Evolutionary conservation across 805 yeast genomes (phyloP).

Genomic region (Wickerhamomyces rabaulensis): DNA sequence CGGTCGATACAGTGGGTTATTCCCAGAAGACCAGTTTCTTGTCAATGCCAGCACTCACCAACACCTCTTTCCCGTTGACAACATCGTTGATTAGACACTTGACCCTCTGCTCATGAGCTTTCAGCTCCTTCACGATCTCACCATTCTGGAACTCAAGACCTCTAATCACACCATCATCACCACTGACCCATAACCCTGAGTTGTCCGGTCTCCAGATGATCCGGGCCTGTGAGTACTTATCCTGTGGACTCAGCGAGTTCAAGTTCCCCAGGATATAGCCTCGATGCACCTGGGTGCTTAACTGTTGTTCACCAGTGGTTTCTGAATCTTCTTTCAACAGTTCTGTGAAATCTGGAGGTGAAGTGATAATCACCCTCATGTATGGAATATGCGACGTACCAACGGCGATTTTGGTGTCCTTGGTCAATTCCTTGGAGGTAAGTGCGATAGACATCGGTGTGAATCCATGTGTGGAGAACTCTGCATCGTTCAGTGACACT

Average conservation of each 20-base stretch:
- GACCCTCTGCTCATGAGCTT: slow-evolving; percentile 40
- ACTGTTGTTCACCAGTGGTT: slow-evolving; percentile 4
- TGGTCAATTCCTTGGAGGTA: slow-evolving; percentile 11
- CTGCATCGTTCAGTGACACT: slow-evolving; percentile 67
- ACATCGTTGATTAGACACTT: slow-evolving; percentile 34
- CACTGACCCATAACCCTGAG: slow-evolving; percentile 57
- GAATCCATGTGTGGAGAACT: slow-evolving; percentile 60
- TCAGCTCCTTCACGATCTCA: slow-evolving; percentile 27
- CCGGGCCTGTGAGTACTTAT: slow-evolving; percentile 51
- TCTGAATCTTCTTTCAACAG: background rate
- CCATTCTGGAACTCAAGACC: slow-evolving; percentile 49
- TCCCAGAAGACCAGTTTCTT: slow-evolving; percentile 30
- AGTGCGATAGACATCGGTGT: slow-evolving; percentile 44
- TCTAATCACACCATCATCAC: slow-evolving; percentile 63
- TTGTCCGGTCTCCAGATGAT: slow-evolving; percentile 40
- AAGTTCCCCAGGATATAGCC: slow-evolving; percentile 36
- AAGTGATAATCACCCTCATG: slow-evolving; percentile 58
- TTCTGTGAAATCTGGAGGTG: slow-evolving; percentile 29
- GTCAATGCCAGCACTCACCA: slow-evolving; percentile 50
- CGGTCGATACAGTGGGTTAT: background rate
- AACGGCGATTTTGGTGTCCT: slow-evolving; percentile 41
- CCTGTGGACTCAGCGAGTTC: slow-evolving; percentile 59
- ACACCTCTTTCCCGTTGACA: slow-evolving; percentile 28
- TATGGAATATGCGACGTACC: slow-evolving; percentile 78
- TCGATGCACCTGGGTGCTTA: slow-evolving; percentile 19